phyloP scores from a whole-genome alignment of 768 basidiomycete genomes.

The Suillus occidentalis region DNA sequence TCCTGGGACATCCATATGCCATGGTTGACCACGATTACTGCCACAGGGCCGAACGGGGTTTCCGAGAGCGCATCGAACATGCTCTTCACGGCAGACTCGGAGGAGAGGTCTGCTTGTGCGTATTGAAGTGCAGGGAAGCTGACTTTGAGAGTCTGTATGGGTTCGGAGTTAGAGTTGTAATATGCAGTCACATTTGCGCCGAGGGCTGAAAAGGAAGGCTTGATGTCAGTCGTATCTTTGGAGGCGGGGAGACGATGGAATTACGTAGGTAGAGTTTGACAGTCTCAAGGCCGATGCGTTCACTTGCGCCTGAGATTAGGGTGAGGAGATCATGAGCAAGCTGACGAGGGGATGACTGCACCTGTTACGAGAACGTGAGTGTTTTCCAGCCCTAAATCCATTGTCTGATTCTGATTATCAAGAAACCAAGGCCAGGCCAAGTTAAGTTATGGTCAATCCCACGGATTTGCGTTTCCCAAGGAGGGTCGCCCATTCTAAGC shows the following conservation, averaged over 20 bases:
- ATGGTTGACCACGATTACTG: constrained; percentile 65
- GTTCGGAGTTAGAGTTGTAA: constrained; percentile 53
- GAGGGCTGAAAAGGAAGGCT: constrained; percentile 45
- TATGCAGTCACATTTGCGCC: constrained; percentile 73
- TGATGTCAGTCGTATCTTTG: not conserved
- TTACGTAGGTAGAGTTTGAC: constrained; percentile 56
- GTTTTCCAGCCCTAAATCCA: constrained; percentile 59
- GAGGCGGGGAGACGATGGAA: constrained; percentile 13
- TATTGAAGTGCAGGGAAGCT: constrained; percentile 35
- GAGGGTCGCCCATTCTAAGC: not conserved
- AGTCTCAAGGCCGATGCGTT: constrained; percentile 72
- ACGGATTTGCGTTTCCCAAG: not conserved
- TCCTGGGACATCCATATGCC: constrained; percentile 48
- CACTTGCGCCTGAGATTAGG: constrained; percentile 62
- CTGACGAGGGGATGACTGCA: constrained; percentile 18
- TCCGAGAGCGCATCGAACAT: constrained; percentile 46
- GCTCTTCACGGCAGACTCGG: constrained; percentile 50
- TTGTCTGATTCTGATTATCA: constrained; percentile 13
- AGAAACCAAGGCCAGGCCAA: not conserved
- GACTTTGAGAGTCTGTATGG: constrained; percentile 41
- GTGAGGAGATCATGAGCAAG: not conserved
- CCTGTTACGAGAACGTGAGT: constrained; percentile 76
- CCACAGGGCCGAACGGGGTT: constrained; percentile 47
- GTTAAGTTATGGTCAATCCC: not conserved
- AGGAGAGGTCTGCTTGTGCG: constrained; percentile 56